Base-by-base conservation (phyloP, 2,329 filamentous ascomycete genomes). In the Aspergillus melleus region DNA sequence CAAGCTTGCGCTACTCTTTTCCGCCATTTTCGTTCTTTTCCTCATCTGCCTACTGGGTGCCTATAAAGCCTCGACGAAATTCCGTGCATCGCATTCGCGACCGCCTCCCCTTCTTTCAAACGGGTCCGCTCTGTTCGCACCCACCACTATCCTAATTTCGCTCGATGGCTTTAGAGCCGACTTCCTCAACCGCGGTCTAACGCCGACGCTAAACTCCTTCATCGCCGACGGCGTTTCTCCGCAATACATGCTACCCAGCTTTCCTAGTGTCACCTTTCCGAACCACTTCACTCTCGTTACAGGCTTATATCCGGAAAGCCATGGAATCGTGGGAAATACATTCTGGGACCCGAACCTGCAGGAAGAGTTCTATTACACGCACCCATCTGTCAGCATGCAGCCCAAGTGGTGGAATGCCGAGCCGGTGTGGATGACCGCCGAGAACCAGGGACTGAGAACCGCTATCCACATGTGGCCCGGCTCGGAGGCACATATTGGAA, bases 401-500 rank as follows among this genome's bases (percentile, higher is more conserved):
- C 81, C 90, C 1, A 91, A 94, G 72, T 99, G 95, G 94, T 99
- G 95, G 94, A 88, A 85, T 46, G 95, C 92, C 3, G 92, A 98
- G 73, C 95, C 95, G 0, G 82, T 99, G 30, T 99, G 95, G 95
- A 89, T 90, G 26, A 96, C 94, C 1, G 94, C 94, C 5, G 95
- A 98, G 79, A 86, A 85, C 59, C 89, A 92, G 66, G 90, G 90
- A 6, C 81, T 96, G 32, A 85, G 86, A 58, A 87, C 88, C 30
- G 95, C 92, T 0, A 87, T 99, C 26, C 95, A 99, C 74, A 99
- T 99, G 95, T 99, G 95, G 95, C 95, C 95, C 1, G 95, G 95
- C 2, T 96, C 91, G 49, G 95, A 99, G 77, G 93, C 93, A 6
- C 88, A 92, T 73, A 90, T 96, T 61, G 82, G 86, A 12, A 81